Evolutionary conservation across 2,329 filamentous ascomycete genomes (phyloP), one percentile per base, ranked within the genome.

Genomic region (Aureobasidium namibiae): DNA sequence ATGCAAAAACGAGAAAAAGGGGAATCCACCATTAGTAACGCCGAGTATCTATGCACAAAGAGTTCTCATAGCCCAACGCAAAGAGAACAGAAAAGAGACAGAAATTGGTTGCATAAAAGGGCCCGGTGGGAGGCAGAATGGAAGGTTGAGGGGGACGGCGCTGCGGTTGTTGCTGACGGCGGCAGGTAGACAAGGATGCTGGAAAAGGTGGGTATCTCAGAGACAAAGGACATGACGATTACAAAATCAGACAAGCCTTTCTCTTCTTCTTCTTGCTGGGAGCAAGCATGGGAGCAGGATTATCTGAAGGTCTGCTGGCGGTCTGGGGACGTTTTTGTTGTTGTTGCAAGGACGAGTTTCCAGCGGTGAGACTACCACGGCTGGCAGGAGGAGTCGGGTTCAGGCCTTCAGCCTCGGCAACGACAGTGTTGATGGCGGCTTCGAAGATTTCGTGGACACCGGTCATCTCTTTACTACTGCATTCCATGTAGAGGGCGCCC

Each of bases 381-480:
- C 59, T 60, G 65, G 63, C 63, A 68, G 71, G 71, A 14, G 58
- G 48, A 26, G 39, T n/a, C 3, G 41, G 42, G 14, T 31, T 56
- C 23, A 63, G 46, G 50, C 67, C 71, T 59, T 74, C 67, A 83
- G 86, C 65, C 21, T 91, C 89, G 65, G 87, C 85, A 29, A 99
- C 90, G 33, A 94, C 91, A 54, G 89, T 92, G 68, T 92, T 84
- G 70, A 99, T 92, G 59, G 94, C 94, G 63, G 85, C 81, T 73
- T 95, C 88, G 75, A 99, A 99, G 70, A 97, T 94, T 69, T 97
- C 92, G 72, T 97, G 90, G 46, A 99, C 92, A 60, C 94, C 94
- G 57, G 82, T 85, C 87, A 95, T 94, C 76, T 96, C 94, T 76
- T 97, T 97, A 75, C 90, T 95, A 72, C 91, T 96, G 81, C 94